Conservation (phyloP, 192 early-diverging fungal species). For the Coemansia sp. region DNA sequence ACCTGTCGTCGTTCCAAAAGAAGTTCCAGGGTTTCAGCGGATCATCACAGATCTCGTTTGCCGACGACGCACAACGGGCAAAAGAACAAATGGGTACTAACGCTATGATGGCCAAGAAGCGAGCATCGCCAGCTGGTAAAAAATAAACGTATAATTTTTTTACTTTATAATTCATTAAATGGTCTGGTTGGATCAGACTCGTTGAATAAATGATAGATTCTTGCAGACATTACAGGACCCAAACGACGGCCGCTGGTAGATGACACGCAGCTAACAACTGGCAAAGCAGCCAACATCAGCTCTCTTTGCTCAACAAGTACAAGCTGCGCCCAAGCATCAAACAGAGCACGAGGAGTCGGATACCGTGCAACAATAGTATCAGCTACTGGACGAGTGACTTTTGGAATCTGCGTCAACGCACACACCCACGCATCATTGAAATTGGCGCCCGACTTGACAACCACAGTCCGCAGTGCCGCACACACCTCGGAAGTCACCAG, state of each 20-base stretch:
- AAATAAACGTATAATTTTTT: slow-evolving; percentile 5
- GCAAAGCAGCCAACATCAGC: slow-evolving; percentile 25
- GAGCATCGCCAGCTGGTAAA: not conserved
- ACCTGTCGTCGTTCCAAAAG: slow-evolving; percentile 80
- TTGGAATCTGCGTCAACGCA: slow-evolving; percentile 44
- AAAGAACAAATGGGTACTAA: slow-evolving; percentile 12
- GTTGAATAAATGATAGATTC: slow-evolving; percentile 35
- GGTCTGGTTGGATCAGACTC: slow-evolving; percentile 29
- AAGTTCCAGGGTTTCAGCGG: slow-evolving; percentile 72
- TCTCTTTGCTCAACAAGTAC: slow-evolving; percentile 4
- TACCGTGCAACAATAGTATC: slow-evolving; percentile 31
- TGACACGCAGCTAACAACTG: slow-evolving; percentile 14
- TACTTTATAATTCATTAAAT: slow-evolving; percentile 23
- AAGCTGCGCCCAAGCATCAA: slow-evolving; percentile 26
- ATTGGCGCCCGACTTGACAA: slow-evolving; percentile 31
- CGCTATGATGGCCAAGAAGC: slow-evolving; percentile 21
- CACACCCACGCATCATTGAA: slow-evolving; percentile 37
- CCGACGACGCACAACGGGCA: slow-evolving; percentile 17
- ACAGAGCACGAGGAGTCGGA: slow-evolving; percentile 32
- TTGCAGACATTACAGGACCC: slow-evolving; percentile 29
- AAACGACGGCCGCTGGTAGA: slow-evolving; percentile 24
- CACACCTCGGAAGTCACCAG: slow-evolving; percentile 27
- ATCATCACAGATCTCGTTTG: slow-evolving; percentile 47
- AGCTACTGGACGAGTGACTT: slow-evolving; percentile 36
- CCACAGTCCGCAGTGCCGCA: slow-evolving; percentile 12